Conservation (phyloP, 805 yeast genomes). For the Wickerhamomyces subpelliculosus region DNA sequence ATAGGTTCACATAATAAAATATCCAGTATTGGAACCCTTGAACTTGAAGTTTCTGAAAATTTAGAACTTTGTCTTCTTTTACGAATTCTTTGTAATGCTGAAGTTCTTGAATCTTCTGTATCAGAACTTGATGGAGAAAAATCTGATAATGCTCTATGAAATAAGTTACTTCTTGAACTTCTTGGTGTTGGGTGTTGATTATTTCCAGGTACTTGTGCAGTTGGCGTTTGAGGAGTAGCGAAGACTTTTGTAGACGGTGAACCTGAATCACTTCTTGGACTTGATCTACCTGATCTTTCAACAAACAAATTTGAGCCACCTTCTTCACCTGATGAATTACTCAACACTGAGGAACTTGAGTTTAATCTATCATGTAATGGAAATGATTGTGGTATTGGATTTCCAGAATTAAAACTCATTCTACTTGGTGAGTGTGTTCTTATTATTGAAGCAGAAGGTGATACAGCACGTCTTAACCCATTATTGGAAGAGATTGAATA, state of each 20-base stretch:
- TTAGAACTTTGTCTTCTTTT: constrained; percentile 47
- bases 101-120: constrained; percentile 47
- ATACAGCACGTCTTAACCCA: constrained; percentile 40
- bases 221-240: constrained; percentile 17
- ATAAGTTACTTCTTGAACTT: constrained; percentile 12
- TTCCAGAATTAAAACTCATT: constrained; percentile 13
- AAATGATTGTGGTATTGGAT: constrained; percentile 9
- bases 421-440: constrained; percentile 27
- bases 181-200: constrained; percentile 6
- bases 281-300: constrained; percentile 26
- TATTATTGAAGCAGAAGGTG: constrained; percentile 30
- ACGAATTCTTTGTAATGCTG: constrained; percentile 45
- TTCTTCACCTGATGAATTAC: background rate
- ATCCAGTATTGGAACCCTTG: constrained; percentile 38
- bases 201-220: constrained; percentile 3
- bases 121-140: constrained; percentile 55
- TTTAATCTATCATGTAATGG: constrained; percentile 28
- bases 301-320: constrained; percentile 3
- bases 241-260: constrained; percentile 16
- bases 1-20: constrained; percentile 82
- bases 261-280: constrained; percentile 26
- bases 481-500: constrained; percentile 25
- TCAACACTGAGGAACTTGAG: constrained; percentile 22
- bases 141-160: constrained; percentile 23
- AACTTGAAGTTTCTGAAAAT: constrained; percentile 17